Percentiles rank a stretch among this genome's conserved stretches.
Conservation (phyloP, 2,329 filamentous ascomycete genomes). For the Cytospora leucostoma region DNA sequence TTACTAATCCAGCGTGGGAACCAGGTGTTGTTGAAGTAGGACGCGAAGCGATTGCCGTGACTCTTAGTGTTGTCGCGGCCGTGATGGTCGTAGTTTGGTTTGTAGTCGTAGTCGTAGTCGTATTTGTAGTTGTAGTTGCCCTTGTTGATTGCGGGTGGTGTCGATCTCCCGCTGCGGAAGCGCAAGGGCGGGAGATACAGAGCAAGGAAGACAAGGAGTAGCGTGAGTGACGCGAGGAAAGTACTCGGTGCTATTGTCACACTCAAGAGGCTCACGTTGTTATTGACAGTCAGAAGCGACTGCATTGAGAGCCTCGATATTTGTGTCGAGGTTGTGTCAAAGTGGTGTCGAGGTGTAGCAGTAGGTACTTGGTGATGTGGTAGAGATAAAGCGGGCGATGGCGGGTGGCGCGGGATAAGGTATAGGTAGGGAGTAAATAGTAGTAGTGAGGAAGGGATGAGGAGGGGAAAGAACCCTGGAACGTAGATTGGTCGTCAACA, state of each 20-base stretch:
- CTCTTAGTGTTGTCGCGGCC: background rate
- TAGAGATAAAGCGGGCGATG: slow-evolving; percentile 1
- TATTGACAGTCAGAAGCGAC: slow-evolving; percentile 62
- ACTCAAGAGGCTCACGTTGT: slow-evolving; percentile 62
- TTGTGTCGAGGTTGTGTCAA: background rate
- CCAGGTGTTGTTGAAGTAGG: slow-evolving; percentile 22
- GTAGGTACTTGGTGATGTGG: background rate
- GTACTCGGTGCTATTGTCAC: slow-evolving; percentile 60
- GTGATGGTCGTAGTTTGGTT: slow-evolving; percentile 1
- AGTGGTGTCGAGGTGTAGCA: background rate
- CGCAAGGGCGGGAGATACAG: slow-evolving; percentile 46
- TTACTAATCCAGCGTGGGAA: slow-evolving; percentile 23
- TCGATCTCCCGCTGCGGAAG: slow-evolving; percentile 21
- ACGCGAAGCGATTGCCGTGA: slow-evolving; percentile 7
- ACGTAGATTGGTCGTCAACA: background rate
- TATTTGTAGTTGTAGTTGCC: slow-evolving; percentile 9
- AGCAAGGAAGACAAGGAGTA: slow-evolving; percentile 54
- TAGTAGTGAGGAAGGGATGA: background rate
- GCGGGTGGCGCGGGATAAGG: slow-evolving; percentile 18
- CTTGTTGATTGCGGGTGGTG: slow-evolving; percentile 10
- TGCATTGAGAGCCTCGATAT: slow-evolving; percentile 47
- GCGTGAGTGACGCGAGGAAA: slow-evolving; percentile 53
- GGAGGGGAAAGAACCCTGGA: background rate
- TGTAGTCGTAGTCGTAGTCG: background rate
- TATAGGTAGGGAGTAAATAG: background rate